Evolutionary conservation across 805 yeast species (phyloP).

Genomic region (Starmerella khaoyaiensis): DNA sequence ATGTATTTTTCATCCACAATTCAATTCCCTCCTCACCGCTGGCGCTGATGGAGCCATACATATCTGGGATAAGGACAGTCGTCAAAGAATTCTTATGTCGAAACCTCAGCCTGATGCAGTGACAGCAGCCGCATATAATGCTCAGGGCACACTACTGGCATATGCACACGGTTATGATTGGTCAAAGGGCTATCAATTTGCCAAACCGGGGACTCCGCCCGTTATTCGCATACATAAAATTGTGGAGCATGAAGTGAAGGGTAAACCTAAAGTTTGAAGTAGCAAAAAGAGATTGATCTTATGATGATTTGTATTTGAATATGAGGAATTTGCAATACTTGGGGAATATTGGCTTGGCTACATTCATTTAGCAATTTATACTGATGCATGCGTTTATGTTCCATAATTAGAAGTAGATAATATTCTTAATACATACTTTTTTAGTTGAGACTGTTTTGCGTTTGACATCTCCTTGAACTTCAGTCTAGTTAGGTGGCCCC

Average conservation of each 20-base stretch:
- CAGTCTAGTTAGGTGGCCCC: too few relatives aligned
- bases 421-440: too few relatives aligned
- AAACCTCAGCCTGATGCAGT: slow-evolving; percentile 43
- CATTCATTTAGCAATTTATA: too few relatives aligned
- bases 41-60: slow-evolving; percentile 91
- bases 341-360: too few relatives aligned
- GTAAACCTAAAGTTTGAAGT: slow-evolving; percentile 7
- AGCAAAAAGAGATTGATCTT: too few relatives aligned
- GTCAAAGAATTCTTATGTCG: slow-evolving; percentile 74
- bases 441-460: too few relatives aligned
- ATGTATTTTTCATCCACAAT: slow-evolving; percentile 73
- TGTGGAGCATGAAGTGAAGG: slow-evolving; percentile 71
- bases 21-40: slow-evolving; percentile 86
- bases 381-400: too few relatives aligned
- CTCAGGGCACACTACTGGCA: slow-evolving; percentile 73
- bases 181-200: slow-evolving; percentile 68
- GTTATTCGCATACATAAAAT: slow-evolving; percentile 71
- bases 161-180: slow-evolving; percentile 91
- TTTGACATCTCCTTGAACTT: too few relatives aligned
- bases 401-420: too few relatives aligned
- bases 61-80: slow-evolving; percentile 92
- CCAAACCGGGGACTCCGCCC: slow-evolving; percentile 62
- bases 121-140: slow-evolving; percentile 66
- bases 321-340: too few relatives aligned
- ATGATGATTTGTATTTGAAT: too few relatives aligned